Conservation (phyloP, 2,329 filamentous ascomycete species). For the Paecilomyces dactylethromorphus region DNA sequence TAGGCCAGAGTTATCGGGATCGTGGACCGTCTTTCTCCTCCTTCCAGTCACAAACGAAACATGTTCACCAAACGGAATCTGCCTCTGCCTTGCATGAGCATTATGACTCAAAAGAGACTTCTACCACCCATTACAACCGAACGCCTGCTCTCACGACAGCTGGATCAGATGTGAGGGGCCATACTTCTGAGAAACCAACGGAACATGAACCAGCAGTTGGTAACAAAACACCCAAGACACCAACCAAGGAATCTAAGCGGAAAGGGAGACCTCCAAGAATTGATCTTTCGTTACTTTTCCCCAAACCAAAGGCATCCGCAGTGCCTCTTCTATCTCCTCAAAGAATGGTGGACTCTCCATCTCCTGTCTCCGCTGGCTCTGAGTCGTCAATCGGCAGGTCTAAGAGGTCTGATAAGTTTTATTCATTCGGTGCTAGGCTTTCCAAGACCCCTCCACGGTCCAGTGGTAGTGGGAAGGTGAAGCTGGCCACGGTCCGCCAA, state of each 20-base stretch:
- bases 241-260: constrained; percentile 27
- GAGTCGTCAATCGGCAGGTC: constrained; percentile 21
- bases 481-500: background rate
- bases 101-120: constrained; percentile 3
- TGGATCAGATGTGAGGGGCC: background rate
- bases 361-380: constrained; percentile 28
- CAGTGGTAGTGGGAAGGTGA: constrained; percentile 4
- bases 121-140: constrained; percentile 6
- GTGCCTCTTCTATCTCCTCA: constrained; percentile 36
- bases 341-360: constrained; percentile 34
- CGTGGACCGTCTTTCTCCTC: constrained; percentile 1
- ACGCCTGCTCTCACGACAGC: constrained; percentile 2
- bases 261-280: constrained; percentile 34
- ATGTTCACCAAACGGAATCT: constrained; percentile 5
- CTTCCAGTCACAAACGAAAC: background rate
- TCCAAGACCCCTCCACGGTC: constrained; percentile 18
- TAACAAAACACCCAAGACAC: constrained; percentile 1
- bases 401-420: constrained; percentile 11
- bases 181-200: constrained; percentile 1
- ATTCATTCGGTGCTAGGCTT: constrained; percentile 17
- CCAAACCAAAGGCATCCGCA: constrained; percentile 27
- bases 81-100: background rate
- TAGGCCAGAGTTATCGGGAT: constrained; percentile 8
- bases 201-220: constrained; percentile 3
- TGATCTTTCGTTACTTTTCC: constrained; percentile 37